Conservation (phyloP, 371 early-diverging fungal genomes). For the Synchytrium microbalum region DNA sequence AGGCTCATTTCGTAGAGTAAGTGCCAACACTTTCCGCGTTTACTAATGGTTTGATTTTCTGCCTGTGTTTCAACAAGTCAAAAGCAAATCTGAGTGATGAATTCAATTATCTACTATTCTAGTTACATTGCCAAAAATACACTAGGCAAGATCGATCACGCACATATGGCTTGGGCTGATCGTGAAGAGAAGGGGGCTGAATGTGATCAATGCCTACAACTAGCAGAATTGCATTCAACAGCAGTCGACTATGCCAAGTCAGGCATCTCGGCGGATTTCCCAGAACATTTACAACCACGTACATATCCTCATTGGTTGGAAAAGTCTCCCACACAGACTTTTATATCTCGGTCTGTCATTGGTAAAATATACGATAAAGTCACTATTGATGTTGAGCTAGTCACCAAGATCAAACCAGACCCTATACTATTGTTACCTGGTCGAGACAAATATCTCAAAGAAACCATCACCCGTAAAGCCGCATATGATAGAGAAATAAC, state of each 20-base stretch:
- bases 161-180: constrained; percentile 68
- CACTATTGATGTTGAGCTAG: constrained; percentile 11
- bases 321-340: constrained; percentile 43
- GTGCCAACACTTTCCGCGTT: constrained; percentile 1
- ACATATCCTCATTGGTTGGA: constrained; percentile 79
- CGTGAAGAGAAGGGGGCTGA: constrained; percentile 34
- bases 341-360: constrained; percentile 51
- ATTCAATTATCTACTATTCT: not conserved
- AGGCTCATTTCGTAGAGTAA: not conserved
- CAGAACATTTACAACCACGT: constrained; percentile 25
- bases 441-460: constrained; percentile 47
- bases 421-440: constrained; percentile 41
- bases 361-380: constrained; percentile 53
- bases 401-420: constrained; percentile 29
- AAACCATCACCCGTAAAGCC: constrained; percentile 35
- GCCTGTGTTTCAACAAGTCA: not conserved
- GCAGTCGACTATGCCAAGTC: constrained; percentile 68
- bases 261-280: constrained; percentile 44
- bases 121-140: constrained; percentile 59
- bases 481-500: constrained; percentile 47
- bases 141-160: constrained; percentile 68
- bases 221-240: constrained; percentile 61
- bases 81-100: not conserved
- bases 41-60: not conserved
- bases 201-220: constrained; percentile 42